phyloP scores from a whole-genome alignment of 2,329 filamentous ascomycete genomes.

The Fusarium guadeloupense region DNA sequence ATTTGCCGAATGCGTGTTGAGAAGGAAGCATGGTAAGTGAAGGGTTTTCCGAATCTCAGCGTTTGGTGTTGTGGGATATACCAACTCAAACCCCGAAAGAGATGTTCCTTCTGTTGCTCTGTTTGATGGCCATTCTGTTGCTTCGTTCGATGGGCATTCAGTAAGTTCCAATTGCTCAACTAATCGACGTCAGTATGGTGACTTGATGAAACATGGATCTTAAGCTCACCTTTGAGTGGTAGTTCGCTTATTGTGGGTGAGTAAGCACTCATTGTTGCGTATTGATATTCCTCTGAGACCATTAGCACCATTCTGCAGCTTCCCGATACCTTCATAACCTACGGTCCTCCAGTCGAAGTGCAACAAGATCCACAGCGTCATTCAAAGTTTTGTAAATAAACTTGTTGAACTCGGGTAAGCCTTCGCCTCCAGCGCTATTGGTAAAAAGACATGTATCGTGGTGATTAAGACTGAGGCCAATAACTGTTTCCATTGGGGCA shows the following conservation, averaged over 20 bases:
- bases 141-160: neutral
- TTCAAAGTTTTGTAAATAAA: neutral
- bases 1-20: neutral
- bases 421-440: neutral
- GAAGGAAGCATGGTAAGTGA: neutral
- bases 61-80: neutral
- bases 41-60: neutral
- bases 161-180: neutral
- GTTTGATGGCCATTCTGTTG: neutral
- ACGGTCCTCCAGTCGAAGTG: neutral
- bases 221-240: neutral
- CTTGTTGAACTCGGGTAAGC: neutral
- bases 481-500: neutral
- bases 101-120: neutral
- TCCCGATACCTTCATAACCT: neutral
- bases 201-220: neutral
- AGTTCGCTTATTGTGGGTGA: neutral
- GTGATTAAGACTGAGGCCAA: neutral
- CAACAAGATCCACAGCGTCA: neutral
- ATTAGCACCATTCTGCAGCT: neutral
- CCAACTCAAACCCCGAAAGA: neutral
- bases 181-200: neutral
- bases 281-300: neutral
- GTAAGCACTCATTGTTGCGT: neutral
- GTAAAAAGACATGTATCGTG: neutral